Conservation (phyloP, 805 yeast species). For the Kazachstania kunashirensis region DNA sequence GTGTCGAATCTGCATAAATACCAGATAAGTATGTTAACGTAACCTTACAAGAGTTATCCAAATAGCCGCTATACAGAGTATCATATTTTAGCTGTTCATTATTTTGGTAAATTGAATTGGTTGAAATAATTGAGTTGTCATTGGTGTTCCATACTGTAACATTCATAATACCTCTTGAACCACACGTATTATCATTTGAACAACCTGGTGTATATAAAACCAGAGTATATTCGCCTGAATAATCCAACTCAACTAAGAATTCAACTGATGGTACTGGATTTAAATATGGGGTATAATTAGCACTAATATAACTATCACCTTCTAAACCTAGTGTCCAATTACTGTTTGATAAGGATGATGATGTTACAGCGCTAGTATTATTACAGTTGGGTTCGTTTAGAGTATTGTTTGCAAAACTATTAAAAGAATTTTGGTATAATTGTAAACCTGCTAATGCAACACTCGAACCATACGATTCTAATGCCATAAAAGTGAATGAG, state of each 20-base stretch:
- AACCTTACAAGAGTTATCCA: conserved; percentile 41
- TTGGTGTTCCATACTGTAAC: conserved; percentile 46
- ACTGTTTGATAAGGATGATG: conserved; percentile 22
- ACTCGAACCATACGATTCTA: conserved; percentile 57
- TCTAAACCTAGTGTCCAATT: conserved; percentile 25
- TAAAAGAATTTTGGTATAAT: conserved; percentile 45
- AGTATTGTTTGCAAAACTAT: conserved; percentile 65
- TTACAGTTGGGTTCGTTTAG: conserved; percentile 60
- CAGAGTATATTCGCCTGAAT: conserved; percentile 71
- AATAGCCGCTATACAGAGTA: conserved; percentile 57
- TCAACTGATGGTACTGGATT: conserved; percentile 31
- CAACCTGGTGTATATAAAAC: conserved; percentile 86
- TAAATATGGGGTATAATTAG: conserved; percentile 29
- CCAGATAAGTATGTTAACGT: conserved; percentile 33
- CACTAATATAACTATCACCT: conserved; percentile 23
- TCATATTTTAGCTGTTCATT: conserved; percentile 77
- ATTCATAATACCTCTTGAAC: conserved; percentile 63
- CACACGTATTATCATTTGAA: conserved; percentile 53
- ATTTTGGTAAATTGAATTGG: conserved; percentile 57
- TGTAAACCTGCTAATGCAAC: conserved; percentile 69
- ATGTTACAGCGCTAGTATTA: conserved; percentile 11
- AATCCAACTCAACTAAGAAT: conserved; percentile 27
- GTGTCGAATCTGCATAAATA: conserved; percentile 18
- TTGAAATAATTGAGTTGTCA: conserved; percentile 32
- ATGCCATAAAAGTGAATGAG: conserved; percentile 51